A percentile compares a stretch with the other conserved stretches of the same genome.
phyloP scores from a whole-genome alignment of 148 eudicot genomes.

The Polygonum aviculare region DNA sequence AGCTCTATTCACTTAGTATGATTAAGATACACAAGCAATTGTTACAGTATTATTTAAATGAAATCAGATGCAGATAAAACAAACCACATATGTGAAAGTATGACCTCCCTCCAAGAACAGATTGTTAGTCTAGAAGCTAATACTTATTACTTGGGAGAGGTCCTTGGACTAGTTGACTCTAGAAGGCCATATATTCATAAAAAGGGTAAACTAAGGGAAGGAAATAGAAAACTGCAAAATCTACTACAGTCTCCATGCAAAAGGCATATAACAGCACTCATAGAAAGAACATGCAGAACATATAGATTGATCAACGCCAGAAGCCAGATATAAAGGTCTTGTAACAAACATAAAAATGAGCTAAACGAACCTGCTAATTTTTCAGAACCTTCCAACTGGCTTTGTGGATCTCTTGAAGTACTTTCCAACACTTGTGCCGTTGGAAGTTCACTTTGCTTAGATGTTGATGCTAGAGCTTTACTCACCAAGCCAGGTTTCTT shows the following conservation, averaged over 20 bases:
- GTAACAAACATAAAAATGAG: background rate
- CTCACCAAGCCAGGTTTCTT: constrained; percentile 26
- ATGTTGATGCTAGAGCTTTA: constrained; percentile 20
- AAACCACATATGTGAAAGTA: background rate
- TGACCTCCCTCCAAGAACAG: background rate
- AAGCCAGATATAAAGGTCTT: background rate
- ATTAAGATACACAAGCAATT: background rate
- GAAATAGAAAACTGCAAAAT: background rate
- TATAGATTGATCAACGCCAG: background rate
- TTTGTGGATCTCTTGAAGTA: background rate
- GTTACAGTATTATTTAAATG: background rate
- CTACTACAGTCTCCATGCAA: background rate
- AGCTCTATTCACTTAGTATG: background rate
- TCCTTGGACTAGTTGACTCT: background rate
- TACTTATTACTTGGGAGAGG: background rate
- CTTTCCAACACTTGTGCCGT: background rate
- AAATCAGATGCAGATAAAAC: background rate
- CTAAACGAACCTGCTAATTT: background rate
- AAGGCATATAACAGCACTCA: background rate
- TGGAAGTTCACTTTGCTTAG: constrained; percentile 10
- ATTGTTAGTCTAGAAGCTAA: background rate
- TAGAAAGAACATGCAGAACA: background rate
- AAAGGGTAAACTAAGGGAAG: background rate
- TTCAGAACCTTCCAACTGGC: background rate
- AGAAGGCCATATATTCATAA: background rate